Conservation (phyloP, 176 grass and related monocot genomes). For the Avena eriantha region DNA sequence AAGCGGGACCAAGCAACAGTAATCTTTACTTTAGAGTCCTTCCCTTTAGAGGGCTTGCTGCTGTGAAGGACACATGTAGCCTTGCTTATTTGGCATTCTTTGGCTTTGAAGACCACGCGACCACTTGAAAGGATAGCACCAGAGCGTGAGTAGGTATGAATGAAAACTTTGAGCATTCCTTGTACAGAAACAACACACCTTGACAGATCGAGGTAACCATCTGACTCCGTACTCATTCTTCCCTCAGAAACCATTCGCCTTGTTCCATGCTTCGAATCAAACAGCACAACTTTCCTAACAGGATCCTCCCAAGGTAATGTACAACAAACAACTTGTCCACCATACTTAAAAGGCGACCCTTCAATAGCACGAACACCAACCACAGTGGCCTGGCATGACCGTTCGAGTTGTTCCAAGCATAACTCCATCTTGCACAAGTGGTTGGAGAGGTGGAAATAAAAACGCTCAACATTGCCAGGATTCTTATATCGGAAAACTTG, state of each 20-base stretch:
- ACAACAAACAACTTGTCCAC: background rate
- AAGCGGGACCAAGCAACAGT: conserved; percentile 17
- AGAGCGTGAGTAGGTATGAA: background rate
- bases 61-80: conserved; percentile 13
- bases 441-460: background rate
- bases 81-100: background rate
- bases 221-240: background rate
- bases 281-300: background rate
- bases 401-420: background rate
- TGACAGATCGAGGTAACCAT: background rate
- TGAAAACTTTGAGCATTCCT: conserved; percentile 20
- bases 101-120: conserved; percentile 8
- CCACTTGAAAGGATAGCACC: conserved; percentile 12
- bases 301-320: conserved; percentile 10
- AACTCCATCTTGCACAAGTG: background rate
- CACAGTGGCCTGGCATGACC: background rate
- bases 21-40: conserved; percentile 5
- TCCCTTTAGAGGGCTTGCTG: background rate
- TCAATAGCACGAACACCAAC: background rate
- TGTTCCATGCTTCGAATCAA: conserved; percentile 6
- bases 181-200: background rate
- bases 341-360: background rate
- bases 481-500: background rate
- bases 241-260: background rate
- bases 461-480: background rate